A percentile compares a stretch with the other conserved stretches of the same genome.
These are phyloP conservation scores for Hypomontagnella submonticulosa DNA, from an alignment of 495 filamentous ascomycete species.

Conservation along the genomic window DNA sequence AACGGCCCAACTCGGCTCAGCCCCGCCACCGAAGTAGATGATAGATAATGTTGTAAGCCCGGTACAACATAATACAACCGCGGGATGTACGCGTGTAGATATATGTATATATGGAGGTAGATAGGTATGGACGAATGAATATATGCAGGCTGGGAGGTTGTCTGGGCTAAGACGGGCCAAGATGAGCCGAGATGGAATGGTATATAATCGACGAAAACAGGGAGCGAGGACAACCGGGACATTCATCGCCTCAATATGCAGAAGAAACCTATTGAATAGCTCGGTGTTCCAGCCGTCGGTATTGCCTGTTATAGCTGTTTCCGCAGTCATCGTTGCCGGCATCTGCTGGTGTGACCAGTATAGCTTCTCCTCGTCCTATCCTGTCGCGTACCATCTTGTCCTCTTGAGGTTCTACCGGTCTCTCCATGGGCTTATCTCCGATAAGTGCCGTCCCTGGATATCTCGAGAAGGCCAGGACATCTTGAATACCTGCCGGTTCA, in stretches of 20 bases:
- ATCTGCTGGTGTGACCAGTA: too few relatives aligned
- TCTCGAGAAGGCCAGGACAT: neutral
- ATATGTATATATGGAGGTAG: neutral
- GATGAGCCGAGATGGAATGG: slow-evolving; percentile 1
- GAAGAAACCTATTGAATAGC: neutral
- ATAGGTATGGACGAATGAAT: neutral
- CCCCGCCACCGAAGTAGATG: slow-evolving; percentile 31
- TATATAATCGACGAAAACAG: slow-evolving; percentile 1
- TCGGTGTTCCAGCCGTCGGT: neutral
- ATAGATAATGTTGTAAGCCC: slow-evolving; percentile 19
- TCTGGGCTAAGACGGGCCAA: neutral
- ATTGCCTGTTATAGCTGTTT: neutral
- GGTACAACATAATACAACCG: slow-evolving; percentile 9
- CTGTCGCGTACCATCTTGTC: too few relatives aligned
- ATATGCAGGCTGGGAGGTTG: neutral
- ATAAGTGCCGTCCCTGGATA: neutral
- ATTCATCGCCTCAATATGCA: neutral
- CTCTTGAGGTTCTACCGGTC: too few relatives aligned
- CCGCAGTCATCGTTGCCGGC: too few relatives aligned
- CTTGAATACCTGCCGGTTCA: too few relatives aligned
- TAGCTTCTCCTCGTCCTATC: too few relatives aligned
- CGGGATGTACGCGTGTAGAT: slow-evolving; percentile 8
- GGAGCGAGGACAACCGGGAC: neutral
- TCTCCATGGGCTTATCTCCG: neutral
- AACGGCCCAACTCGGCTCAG: slow-evolving; percentile 32